These are phyloP conservation scores for Boletus rubroflammeus DNA, from an alignment of 768 basidiomycete species.

Conservation along the genomic window DNA sequence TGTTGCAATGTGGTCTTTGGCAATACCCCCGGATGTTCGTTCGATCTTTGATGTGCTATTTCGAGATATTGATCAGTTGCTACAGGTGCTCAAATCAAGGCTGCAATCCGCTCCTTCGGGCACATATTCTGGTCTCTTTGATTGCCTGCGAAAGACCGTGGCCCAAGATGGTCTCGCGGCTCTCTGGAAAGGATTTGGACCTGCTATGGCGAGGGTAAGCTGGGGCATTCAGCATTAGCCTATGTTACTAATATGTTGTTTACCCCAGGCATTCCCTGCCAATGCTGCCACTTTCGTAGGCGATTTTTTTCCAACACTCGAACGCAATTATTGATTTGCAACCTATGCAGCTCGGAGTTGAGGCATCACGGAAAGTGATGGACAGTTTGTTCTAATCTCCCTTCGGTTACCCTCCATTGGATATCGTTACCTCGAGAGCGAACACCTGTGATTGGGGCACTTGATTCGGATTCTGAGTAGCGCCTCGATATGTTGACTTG, in stretches of 20 bases:
- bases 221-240: neutral
- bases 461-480: slow-evolving; percentile 4
- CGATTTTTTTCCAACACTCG: slow-evolving; percentile 16
- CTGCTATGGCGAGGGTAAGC: slow-evolving; percentile 89
- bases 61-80: slow-evolving; percentile 6
- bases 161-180: slow-evolving; percentile 82
- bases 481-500: slow-evolving; percentile 7
- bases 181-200: slow-evolving; percentile 96
- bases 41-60: neutral
- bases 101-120: slow-evolving; percentile 96
- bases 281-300: slow-evolving; percentile 93
- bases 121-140: slow-evolving; percentile 92
- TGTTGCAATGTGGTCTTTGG: slow-evolving; percentile 97
- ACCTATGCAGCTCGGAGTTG: slow-evolving; percentile 75
- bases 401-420: neutral
- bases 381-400: slow-evolving; percentile 54
- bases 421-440: slow-evolving; percentile 1
- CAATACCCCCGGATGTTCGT: slow-evolving; percentile 93
- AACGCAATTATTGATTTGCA: neutral
- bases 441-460: slow-evolving; percentile 3
- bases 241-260: neutral
- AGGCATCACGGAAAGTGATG: slow-evolving; percentile 80
- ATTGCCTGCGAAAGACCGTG: slow-evolving; percentile 90
- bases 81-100: slow-evolving; percentile 90
- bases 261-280: slow-evolving; percentile 85